Conservation (phyloP, 148 eudicot species). For the Rhododendron mucronatum region DNA sequence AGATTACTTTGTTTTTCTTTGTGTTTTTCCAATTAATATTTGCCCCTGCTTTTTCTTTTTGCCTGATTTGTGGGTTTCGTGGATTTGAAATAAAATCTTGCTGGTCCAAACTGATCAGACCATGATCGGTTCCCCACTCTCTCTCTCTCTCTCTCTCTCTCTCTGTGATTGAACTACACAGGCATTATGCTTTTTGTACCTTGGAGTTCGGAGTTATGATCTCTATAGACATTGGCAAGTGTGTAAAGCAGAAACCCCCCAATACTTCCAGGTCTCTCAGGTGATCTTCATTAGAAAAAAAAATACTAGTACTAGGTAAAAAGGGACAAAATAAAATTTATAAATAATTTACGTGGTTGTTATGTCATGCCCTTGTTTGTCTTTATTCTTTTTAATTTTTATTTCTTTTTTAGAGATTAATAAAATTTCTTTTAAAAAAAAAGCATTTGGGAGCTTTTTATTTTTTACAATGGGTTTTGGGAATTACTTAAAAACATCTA, state of each 20-base stretch:
- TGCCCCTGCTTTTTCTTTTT: conserved; percentile 10
- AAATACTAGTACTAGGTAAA: neutral
- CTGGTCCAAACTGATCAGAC: conserved; percentile 26
- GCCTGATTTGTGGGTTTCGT: conserved; percentile 30
- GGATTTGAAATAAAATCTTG: conserved; percentile 39
- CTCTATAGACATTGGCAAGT: conserved; percentile 18
- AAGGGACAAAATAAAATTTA: neutral
- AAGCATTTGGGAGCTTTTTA: neutral
- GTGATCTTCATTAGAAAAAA: neutral
- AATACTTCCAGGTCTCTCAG: conserved; percentile 7
- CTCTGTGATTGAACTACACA: conserved; percentile 76
- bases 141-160: conserved; percentile 35
- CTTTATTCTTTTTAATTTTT: too few species aligned
- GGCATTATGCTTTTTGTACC: conserved; percentile 53
- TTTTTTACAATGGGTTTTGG: neutral
- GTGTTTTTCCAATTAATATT: neutral
- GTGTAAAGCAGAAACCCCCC: conserved; percentile 19
- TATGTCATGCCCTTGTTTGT: neutral
- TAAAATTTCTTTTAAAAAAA: too few species aligned
- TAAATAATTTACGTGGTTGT: neutral
- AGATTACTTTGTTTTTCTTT: neutral
- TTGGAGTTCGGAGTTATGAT: conserved; percentile 49
- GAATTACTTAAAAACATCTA: neutral
- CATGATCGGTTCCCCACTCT: conserved; percentile 33
- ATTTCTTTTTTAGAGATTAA: too few species aligned